These are phyloP conservation scores for Fusarium siculi DNA, from an alignment of 2,329 filamentous ascomycete genomes.

Conservation along the genomic window DNA sequence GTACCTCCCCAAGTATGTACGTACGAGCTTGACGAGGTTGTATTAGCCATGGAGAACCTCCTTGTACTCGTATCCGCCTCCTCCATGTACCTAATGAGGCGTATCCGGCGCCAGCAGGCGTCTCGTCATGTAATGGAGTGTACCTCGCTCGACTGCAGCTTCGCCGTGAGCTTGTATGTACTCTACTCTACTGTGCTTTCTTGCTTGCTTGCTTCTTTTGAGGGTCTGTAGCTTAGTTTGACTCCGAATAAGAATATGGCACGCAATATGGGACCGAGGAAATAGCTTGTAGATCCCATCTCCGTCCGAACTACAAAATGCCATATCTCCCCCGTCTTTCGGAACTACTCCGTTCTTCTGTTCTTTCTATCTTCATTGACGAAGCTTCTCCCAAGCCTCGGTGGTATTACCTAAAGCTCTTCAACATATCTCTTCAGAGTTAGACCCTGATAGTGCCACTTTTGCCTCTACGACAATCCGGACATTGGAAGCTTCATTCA, in stretches of 20 bases:
- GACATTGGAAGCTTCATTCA: slow-evolving; percentile 7
- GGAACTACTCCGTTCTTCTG: slow-evolving; percentile 24
- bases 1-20: slow-evolving; percentile 16
- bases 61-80: slow-evolving; percentile 35
- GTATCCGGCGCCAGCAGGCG: slow-evolving; percentile 19
- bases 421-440: slow-evolving; percentile 1
- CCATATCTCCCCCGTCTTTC: slow-evolving; percentile 36
- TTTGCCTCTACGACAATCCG: slow-evolving; percentile 3
- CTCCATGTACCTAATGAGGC: slow-evolving; percentile 24
- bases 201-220: slow-evolving; percentile 19
- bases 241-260: slow-evolving; percentile 19
- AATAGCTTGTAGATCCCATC: slow-evolving; percentile 38
- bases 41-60: slow-evolving; percentile 35
- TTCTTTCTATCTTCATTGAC: slow-evolving; percentile 30
- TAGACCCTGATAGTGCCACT: slow-evolving; percentile 5
- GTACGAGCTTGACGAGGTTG: slow-evolving; percentile 27
- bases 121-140: slow-evolving; percentile 35
- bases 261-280: slow-evolving; percentile 27
- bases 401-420: slow-evolving; percentile 15
- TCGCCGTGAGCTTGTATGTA: slow-evolving; percentile 13
- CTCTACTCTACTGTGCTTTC: slow-evolving; percentile 11
- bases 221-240: slow-evolving; percentile 34
- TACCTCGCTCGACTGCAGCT: slow-evolving; percentile 32
- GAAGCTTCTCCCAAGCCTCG: slow-evolving; percentile 17
- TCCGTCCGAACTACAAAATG: slow-evolving; percentile 43